Conservation (phyloP, 495 filamentous ascomycete species). For the Aspergillus cavernicola region DNA sequence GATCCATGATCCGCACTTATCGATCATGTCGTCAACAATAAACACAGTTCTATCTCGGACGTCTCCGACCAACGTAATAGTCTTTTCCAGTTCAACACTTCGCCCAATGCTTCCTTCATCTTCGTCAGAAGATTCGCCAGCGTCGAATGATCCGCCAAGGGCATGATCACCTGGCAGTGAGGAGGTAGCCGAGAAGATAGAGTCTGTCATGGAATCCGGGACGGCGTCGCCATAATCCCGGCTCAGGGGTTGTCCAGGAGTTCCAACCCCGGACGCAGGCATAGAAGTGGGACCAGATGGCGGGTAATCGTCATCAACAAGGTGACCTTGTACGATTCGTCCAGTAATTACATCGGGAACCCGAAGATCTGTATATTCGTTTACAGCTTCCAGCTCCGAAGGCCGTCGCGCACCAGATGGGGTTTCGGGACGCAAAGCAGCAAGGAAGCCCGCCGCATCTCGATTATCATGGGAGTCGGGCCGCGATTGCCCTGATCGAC, state of each 20-base stretch:
- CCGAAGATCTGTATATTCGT: conserved; percentile 80
- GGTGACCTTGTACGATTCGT: conserved; percentile 89
- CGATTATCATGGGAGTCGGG: conserved; percentile 5
- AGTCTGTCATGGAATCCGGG: conserved; percentile 61
- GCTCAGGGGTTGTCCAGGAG: conserved; percentile 25
- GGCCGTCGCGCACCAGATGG: conserved; percentile 36
- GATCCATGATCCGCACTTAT: conserved; percentile 95
- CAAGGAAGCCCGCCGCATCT: conserved; percentile 9
- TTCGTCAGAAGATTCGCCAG: conserved; percentile 75
- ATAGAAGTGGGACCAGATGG: conserved; percentile 64
- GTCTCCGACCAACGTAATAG: conserved; percentile 93
- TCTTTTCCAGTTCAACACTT: conserved; percentile 76
- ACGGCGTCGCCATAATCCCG: conserved; percentile 47
- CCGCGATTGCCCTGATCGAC: conserved; percentile 3
- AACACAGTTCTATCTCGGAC: conserved; percentile 82
- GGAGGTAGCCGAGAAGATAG: conserved; percentile 60
- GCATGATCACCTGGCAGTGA: conserved; percentile 55
- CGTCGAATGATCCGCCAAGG: conserved; percentile 79
- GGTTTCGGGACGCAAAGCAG: conserved; percentile 32
- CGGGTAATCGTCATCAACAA: conserved; percentile 92
- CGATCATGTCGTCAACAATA: conserved; percentile 98
- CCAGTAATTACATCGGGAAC: conserved; percentile 89
- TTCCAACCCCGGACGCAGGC: conserved; percentile 51
- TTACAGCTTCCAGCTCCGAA: conserved; percentile 45
- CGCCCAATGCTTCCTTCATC: conserved; percentile 74